Evolutionary conservation across 2,329 filamentous ascomycete genomes (phyloP).

Genomic region (Lecanicillium sp.): DNA sequence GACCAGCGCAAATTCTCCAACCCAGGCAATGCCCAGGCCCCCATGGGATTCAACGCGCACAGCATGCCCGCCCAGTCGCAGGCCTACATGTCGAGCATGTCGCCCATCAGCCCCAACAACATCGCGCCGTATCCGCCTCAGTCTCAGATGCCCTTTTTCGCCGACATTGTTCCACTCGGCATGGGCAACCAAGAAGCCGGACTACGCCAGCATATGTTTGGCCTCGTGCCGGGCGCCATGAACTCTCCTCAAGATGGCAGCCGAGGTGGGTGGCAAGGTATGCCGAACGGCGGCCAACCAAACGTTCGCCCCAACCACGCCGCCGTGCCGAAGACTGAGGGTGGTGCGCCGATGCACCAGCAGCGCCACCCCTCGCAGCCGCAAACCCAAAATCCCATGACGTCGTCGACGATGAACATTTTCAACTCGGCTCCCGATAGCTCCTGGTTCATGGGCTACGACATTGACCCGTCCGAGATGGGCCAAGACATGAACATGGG

Average conservation of each 20-base stretch:
- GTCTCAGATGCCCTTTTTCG: constrained; percentile 35
- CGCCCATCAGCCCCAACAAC: constrained; percentile 47
- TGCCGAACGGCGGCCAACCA: constrained; percentile 27
- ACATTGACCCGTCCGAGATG: constrained; percentile 70
- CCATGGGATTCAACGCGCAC: constrained; percentile 34
- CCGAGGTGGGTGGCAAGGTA: constrained; percentile 36
- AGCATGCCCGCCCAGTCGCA: constrained; percentile 34
- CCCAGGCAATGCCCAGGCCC: constrained; percentile 18
- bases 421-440: constrained; percentile 43
- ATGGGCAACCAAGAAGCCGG: constrained; percentile 43
- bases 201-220: constrained; percentile 65
- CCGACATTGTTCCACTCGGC: constrained; percentile 48
- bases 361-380: background rate
- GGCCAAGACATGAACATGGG: constrained; percentile 41
- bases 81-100: constrained; percentile 39
- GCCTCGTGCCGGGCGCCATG: constrained; percentile 39
- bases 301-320: constrained; percentile 18
- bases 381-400: constrained; percentile 5
- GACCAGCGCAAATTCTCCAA: constrained; percentile 37
- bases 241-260: constrained; percentile 25
- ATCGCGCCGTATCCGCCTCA: constrained; percentile 34
- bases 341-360: background rate
- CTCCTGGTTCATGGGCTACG: constrained; percentile 91
- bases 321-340: background rate
- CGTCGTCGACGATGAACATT: constrained; percentile 16